Percentiles rank a stretch among this genome's conserved stretches.
phyloP scores from a whole-genome alignment of 345 rosid genomes.

The Ricinus communis region DNA sequence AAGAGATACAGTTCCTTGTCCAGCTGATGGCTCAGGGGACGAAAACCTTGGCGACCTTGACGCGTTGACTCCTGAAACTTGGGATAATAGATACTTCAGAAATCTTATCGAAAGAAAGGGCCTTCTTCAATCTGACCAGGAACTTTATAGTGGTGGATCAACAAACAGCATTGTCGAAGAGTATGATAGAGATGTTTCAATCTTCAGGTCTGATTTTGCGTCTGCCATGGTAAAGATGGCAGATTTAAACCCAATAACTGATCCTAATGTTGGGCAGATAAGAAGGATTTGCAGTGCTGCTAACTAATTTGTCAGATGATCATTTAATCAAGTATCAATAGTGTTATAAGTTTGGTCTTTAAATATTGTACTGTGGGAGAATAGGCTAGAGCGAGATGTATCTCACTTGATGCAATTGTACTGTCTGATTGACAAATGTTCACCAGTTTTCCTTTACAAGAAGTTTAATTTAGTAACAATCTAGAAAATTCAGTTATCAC shows the following conservation, averaged over 20 bases:
- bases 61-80: neutral
- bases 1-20: conserved; percentile 3
- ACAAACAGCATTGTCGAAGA: conserved; percentile 7
- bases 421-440: too few relatives aligned
- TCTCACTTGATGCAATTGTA: too few relatives aligned
- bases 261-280: neutral
- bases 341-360: too few relatives aligned
- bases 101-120: conserved; percentile 1
- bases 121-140: conserved; percentile 7
- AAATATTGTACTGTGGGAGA: too few relatives aligned
- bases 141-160: conserved; percentile 4
- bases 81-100: conserved; percentile 3
- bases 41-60: neutral
- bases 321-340: too few relatives aligned
- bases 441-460: too few relatives aligned
- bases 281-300: neutral
- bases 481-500: too few relatives aligned
- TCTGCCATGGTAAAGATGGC: conserved; percentile 7
- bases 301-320: neutral
- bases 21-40: conserved; percentile 10
- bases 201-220: conserved; percentile 4
- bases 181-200: neutral
- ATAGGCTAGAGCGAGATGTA: too few relatives aligned
- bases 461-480: too few relatives aligned
- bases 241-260: neutral